Evolutionary conservation across 2,329 filamentous ascomycete genomes (phyloP), one percentile per base, ranked within the genome.

Genomic region (Fusarium sp.): DNA sequence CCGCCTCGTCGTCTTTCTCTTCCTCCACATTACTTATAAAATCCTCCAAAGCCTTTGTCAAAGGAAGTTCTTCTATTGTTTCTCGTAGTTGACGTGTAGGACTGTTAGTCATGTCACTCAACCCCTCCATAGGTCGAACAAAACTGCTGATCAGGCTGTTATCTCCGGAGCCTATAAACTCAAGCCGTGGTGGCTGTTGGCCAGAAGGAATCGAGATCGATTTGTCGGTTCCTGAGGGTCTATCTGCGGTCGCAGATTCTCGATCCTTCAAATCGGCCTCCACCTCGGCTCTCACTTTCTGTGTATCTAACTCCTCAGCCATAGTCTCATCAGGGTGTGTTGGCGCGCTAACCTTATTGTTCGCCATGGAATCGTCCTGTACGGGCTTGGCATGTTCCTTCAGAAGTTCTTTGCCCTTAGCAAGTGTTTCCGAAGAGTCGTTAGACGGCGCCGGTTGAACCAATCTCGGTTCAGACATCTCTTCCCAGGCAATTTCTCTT

Each of bases 381-480:
- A 22, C 45, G 58, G 66, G 45, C n/a, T 47, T 59, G 24, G 60
- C 59, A 27, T 72, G 62, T 24, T 69, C 58, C 22, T 46, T 57
- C 49, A 66, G 76, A 76, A 66, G 69, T 70, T 62, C 74, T 67
- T 52, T 75, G 70, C 65, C 74, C 62, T 58, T 79, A 70, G 49
- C 69, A 52, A 65, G 40, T 3, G 62, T 57, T 11, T 55, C 64
- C 16, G 61, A 38, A 34, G n/a, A 78, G 80, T 65, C 82, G 9
- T 46, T 15, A 2, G 74, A 60, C 6, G 78, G 75, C 22, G 65
- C 73, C 16, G 65, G 78, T 58, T 84, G 86, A 18, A 94, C 78
- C 65, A 95, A 81, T 71, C 90, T 91, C 2, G 91, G 87, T 41
- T 94, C 90, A 40, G 89, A 85, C 76, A 96, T 83, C 24, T 93